These are phyloP conservation scores for Collybia sp. DNA, from an alignment of 768 basidiomycete genomes.

Conservation along the genomic window DNA sequence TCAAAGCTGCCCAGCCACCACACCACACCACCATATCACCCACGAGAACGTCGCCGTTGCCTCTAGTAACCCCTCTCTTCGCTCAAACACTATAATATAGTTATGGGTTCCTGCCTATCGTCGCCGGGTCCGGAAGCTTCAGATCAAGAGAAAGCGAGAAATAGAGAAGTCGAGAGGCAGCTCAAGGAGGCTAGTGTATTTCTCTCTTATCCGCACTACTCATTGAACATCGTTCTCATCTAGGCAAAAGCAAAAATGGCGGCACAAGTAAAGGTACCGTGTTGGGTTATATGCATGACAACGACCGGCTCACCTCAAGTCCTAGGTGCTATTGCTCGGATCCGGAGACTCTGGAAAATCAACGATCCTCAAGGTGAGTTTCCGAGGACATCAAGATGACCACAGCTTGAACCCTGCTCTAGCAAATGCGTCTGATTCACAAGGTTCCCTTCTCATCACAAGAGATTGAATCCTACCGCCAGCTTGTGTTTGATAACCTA, in stretches of 20 bases:
- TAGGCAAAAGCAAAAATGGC: slow-evolving; percentile 75
- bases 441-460: slow-evolving; percentile 73
- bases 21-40: too few relatives aligned
- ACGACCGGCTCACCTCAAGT: not conserved
- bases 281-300: not conserved
- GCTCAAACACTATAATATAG: not conserved
- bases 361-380: slow-evolving; percentile 75
- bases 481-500: slow-evolving; percentile 90
- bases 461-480: slow-evolving; percentile 87
- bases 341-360: slow-evolving; percentile 95
- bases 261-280: slow-evolving; percentile 66
- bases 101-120: slow-evolving; percentile 82
- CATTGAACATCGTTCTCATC: slow-evolving; percentile 4
- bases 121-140: slow-evolving; percentile 52
- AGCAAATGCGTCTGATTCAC: slow-evolving; percentile 99
- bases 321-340: slow-evolving; percentile 80
- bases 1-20: too few relatives aligned
- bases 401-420: not conserved
- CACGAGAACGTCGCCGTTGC: too few relatives aligned
- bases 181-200: slow-evolving; percentile 59
- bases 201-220: not conserved
- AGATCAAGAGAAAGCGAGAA: slow-evolving; percentile 63
- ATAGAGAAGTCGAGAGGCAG: slow-evolving; percentile 71
- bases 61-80: too few relatives aligned
- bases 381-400: not conserved